Base-by-base conservation (phyloP, 176 grass and related monocot genomes). In the Oropetium thomaeum region DNA sequence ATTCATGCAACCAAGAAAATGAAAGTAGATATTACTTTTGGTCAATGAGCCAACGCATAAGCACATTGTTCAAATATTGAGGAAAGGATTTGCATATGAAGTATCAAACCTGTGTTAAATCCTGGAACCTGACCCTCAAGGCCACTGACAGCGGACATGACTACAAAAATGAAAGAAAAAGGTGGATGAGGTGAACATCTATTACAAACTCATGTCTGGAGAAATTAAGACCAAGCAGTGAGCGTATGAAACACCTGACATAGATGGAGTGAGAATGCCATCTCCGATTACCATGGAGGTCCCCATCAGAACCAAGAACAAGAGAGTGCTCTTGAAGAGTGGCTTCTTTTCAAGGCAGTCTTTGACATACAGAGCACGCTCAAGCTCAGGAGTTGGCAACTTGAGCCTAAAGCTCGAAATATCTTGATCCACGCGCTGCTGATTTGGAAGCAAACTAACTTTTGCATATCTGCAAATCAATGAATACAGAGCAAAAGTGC, bases 281-380 rank as follows among this genome's bases (percentile, higher is more conserved):
- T 99, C 96, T 54, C 96, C 96, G 44, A 99, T 99, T 64, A 99
- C 82, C 96, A 99, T 99, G 38, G 96, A 99, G 13, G 96, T 95
- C 40, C 96, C 96, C 71, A 87, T 99, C 64, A 99, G 72, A 80
- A 99, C 91, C 79, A 99, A 88, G 76, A 99, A 81, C n/a, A 99
- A 77, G 29, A 99, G 82, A 84, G 84, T 48, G 41, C 71, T 92
- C 80, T 99, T 99, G 43, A 88, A 90, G 70, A 85, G 31, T 16
- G 77, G 68, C 4, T 83, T 92, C 61, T 82, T 98, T 85, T 98
- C 96, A 52, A 98, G 86, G 71, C 64, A 81, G 16, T 98, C 89
- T 81, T 98, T 98, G 83, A 98, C 90, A 44, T 15, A 45, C 0
- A 98, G 44, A 81, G 91, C 89, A 75, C 96, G 90, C 69, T 92